Evolutionary conservation across 306 rosid species (phyloP), one percentile per base, ranked within the genome.

Genomic region (Prunus davidiana): DNA sequence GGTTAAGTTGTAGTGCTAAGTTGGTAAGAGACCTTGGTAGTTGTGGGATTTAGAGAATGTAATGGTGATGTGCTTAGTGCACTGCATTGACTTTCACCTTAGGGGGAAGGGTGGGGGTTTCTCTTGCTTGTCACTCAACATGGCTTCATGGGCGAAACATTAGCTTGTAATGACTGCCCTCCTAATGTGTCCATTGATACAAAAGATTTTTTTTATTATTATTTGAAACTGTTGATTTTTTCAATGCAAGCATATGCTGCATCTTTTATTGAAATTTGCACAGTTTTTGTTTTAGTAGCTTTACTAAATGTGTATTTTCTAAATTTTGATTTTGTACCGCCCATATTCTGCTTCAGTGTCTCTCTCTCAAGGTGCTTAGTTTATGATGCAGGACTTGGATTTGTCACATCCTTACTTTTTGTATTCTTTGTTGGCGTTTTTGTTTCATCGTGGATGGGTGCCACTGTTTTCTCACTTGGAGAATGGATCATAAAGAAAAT

Each of bases 361-460:
- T 69, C 55, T 80, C 67, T 75, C 77, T 67, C 41, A 76, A 81
- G 62, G 54, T 16, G 38, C 70, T 78, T 81, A 63, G 58, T 84
- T 81, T 84, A 63, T 81, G 89, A 76, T 87, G 91, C 96, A 92
- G 97, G 97, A 66, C 96, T 92, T 74, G 97, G 97, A 74, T 93
- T 93, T 82, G 46, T 93, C 73, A 93, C 97, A 68, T 91, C 93
- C 64, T 69, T 93, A 64, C 87, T 82, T 74, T 93, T 93, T 77
- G 96, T 93, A 68, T 93, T 93, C 83, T 85, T 87, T 77, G 89
- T 88, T 82, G 98, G 97, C 18, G 84, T 91, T 82, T 91, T 91
- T 83, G 97, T 93, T 75, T 91, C 97, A 5, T 91, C 96, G 30
- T 93, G 96, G 98, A 85, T 89, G 90, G 97, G 98, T 64, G 92